Evolutionary conservation across 257 asterid species (phyloP).

Genomic region (Ligustrum vulgare): DNA sequence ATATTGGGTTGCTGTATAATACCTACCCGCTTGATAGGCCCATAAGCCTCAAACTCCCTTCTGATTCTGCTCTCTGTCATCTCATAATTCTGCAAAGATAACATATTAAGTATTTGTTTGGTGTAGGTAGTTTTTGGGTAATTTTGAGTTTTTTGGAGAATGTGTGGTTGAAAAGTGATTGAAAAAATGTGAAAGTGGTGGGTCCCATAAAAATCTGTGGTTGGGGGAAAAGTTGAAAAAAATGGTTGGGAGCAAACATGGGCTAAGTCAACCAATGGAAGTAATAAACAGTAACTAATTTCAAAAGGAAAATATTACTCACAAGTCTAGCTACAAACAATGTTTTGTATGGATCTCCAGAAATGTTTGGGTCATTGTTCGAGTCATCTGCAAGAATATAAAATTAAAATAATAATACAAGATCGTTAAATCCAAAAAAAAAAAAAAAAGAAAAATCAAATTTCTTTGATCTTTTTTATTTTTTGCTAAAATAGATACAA

Average conservation of each 20-base stretch:
- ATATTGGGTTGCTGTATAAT: conserved; percentile 56
- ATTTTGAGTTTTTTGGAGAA: no score
- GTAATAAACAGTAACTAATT: no score
- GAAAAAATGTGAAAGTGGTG: no score
- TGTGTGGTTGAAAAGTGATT: no score
- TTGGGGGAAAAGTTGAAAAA: no score
- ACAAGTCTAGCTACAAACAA: conserved; percentile 94
- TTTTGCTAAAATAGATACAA: not conserved
- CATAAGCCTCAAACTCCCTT: conserved; percentile 97
- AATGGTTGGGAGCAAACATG: not conserved
- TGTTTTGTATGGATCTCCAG: conserved; percentile 98
- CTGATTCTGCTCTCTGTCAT: conserved; percentile 91
- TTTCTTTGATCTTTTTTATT: not conserved
- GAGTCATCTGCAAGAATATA: conserved; percentile 74
- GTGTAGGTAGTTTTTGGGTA: no score
- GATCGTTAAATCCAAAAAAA: conserved; percentile 10
- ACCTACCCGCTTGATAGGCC: conserved; percentile 99
- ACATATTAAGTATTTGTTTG: not conserved
- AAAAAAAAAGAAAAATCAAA: conserved; percentile 12
- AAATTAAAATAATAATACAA: conserved; percentile 17
- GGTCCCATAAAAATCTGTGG: no score
- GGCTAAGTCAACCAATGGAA: not conserved
- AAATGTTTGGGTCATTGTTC: conserved; percentile 65
- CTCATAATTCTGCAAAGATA: conserved; percentile 74
- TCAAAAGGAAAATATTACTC: conserved; percentile 33